phyloP scores from a whole-genome alignment of 192 early-diverging fungal genomes.

The Chytriomyces confervae region DNA sequence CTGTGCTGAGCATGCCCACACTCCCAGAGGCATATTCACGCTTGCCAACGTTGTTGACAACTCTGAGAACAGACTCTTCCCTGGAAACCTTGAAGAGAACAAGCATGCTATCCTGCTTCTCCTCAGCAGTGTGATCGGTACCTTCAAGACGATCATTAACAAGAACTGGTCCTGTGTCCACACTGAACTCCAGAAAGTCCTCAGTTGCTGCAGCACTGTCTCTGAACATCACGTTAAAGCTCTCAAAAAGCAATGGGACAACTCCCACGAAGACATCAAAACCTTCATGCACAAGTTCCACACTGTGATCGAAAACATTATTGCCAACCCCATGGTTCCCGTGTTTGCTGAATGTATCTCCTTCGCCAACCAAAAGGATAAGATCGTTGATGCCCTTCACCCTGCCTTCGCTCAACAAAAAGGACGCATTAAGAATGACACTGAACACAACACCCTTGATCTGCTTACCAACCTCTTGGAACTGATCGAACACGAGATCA shows the following conservation, averaged over 20 bases:
- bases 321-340: background rate
- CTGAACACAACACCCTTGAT: background rate
- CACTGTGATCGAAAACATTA: background rate
- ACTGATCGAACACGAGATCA: too few relatives aligned
- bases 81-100: too few relatives aligned
- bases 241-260: background rate
- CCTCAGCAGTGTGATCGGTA: too few relatives aligned
- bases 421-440: background rate
- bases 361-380: background rate
- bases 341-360: background rate
- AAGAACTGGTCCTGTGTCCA: background rate
- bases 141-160: too few relatives aligned
- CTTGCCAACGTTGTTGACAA: too few relatives aligned
- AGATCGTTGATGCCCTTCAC: background rate
- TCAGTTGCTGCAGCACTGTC: background rate
- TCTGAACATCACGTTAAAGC: background rate
- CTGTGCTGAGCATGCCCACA: too few relatives aligned
- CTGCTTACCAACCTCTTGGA: background rate
- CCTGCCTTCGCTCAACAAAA: background rate
- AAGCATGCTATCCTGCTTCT: too few relatives aligned
- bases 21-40: too few relatives aligned
- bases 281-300: background rate
- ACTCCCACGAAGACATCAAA: background rate
- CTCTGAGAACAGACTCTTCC: too few relatives aligned
- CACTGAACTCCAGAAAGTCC: slow-evolving; percentile 5